Base-by-base conservation (phyloP, 2,329 filamentous ascomycete genomes). In the Aspergillus carbonarius region DNA sequence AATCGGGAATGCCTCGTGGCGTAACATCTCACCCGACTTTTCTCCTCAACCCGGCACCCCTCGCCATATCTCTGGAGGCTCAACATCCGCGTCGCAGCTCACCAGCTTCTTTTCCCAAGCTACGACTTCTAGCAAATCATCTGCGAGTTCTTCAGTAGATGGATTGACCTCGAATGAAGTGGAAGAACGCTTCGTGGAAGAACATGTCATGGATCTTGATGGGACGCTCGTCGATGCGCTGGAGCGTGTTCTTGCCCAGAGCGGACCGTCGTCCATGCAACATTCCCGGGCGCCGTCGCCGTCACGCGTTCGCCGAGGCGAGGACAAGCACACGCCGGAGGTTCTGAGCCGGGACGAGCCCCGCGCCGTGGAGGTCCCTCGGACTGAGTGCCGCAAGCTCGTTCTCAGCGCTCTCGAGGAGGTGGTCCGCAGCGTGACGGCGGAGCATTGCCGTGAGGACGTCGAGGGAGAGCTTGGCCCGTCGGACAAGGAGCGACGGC, bases 371-470 rank as follows among this genome's bases (percentile, higher is more conserved):
- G 81, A 83, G 63, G 75, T 82, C 2, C 76, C 81, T 6, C 77
- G 79, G 18, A 75, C 73, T 3, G 82, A 85, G 63, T 85, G 83
- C 66, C 81, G 81, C 55, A 77, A 78, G 37, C 77, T 82, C 56
- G 79, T 86, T 0, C 79, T 85, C 10, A 82, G 82, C 54, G 83
- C 84, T 5, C 71, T 86, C 17, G 82, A 85, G 69, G 76, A 83
- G 57, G 79, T 86, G 3, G 83, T 84, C 34, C 80, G 77, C 55
- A 79, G 80, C 52, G 83, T 85, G n/a, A 80, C 79, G 13, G 79
- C 79, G 6, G 79, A 81, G 58, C 74, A 78, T 58, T 75, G 73
- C 53, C 77, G 73, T 42, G 73, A 79, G 50, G 74, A 77, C 42
- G 63, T 70, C 12, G 73, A 74, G 25, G 60, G 60, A n/a, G 71